phyloP scores from a whole-genome alignment of 2,329 filamentous ascomycete genomes.

The Clarireedia paspali region DNA sequence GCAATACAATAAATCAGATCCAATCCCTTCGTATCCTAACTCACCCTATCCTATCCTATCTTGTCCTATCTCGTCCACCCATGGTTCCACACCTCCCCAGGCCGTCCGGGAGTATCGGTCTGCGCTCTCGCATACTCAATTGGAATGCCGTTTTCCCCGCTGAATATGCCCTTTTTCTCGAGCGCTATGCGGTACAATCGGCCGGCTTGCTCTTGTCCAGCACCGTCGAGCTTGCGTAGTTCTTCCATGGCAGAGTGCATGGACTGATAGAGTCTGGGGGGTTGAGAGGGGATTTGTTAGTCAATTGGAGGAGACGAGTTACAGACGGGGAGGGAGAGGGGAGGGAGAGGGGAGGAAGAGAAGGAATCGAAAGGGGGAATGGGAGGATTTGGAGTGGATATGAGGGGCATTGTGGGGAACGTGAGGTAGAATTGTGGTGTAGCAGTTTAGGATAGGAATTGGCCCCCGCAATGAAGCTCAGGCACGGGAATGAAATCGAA shows the following conservation, averaged over 20 bases:
- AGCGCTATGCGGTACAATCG: slow-evolving; percentile 81
- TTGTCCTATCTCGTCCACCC: slow-evolving; percentile 64
- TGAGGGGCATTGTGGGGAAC: background rate
- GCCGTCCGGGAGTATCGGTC: slow-evolving; percentile 70
- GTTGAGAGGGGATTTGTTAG: background rate
- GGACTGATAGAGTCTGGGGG: slow-evolving; percentile 56
- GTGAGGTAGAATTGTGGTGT: background rate
- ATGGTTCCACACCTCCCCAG: slow-evolving; percentile 83
- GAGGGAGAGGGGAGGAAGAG: background rate
- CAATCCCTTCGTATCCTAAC: background rate
- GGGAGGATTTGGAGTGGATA: background rate
- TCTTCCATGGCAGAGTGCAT: slow-evolving; percentile 86
- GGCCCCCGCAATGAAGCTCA: background rate
- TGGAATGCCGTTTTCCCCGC: slow-evolving; percentile 58
- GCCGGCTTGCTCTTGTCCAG: slow-evolving; percentile 52
- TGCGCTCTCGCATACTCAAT: slow-evolving; percentile 86
- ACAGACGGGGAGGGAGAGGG: background rate
- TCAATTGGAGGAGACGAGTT: background rate
- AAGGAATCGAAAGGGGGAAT: background rate
- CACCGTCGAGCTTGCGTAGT: slow-evolving; percentile 52
- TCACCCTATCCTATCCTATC: background rate
- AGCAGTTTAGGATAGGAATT: no score
- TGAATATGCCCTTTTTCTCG: slow-evolving; percentile 82
- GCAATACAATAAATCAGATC: no score
- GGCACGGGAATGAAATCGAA: background rate